These are phyloP conservation scores for Neospora caninum DNA, from an alignment of 169 alveolate genomes.

Conservation along the genomic window DNA sequence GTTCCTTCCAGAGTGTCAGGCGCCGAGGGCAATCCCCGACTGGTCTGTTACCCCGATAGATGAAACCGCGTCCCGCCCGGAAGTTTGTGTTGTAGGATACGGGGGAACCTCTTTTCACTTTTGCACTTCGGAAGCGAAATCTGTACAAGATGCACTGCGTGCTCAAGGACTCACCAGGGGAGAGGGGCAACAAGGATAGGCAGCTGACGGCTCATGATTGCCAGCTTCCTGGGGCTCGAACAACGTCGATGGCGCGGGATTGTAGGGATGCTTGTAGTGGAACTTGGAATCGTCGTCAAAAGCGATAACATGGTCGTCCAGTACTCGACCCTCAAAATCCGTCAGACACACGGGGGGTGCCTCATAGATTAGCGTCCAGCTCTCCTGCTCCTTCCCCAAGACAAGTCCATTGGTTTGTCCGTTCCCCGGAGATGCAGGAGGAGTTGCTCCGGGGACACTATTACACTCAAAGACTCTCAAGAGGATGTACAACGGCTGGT, in stretches of 20 bases:
- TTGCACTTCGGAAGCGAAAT: no score
- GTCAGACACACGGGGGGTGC: constrained; percentile 24
- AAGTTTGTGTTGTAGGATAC: no score
- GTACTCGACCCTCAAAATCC: not conserved
- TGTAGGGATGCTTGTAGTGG: constrained; percentile 28
- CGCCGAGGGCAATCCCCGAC: no score
- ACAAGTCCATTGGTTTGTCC: not conserved
- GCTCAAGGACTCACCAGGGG: constrained; percentile 13
- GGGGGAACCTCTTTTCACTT: no score
- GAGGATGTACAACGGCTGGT: not conserved
- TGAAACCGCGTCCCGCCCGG: no score
- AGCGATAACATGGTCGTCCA: not conserved
- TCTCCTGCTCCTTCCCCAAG: constrained; percentile 15
- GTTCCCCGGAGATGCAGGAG: constrained; percentile 15
- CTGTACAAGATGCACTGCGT: no score
- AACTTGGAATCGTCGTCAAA: not conserved
- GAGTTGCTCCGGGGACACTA: constrained; percentile 6
- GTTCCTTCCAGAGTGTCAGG: no score
- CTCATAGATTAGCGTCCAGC: constrained; percentile 4
- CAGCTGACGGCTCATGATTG: not conserved
- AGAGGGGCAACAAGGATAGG: not conserved
- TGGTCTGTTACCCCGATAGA: no score
- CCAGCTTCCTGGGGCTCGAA: not conserved
- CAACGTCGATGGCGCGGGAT: not conserved
- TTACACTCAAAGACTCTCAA: constrained; percentile 16